Evolutionary conservation across 371 early-diverging fungal species (phyloP).

Genomic region (Chytridium lagenaria): DNA sequence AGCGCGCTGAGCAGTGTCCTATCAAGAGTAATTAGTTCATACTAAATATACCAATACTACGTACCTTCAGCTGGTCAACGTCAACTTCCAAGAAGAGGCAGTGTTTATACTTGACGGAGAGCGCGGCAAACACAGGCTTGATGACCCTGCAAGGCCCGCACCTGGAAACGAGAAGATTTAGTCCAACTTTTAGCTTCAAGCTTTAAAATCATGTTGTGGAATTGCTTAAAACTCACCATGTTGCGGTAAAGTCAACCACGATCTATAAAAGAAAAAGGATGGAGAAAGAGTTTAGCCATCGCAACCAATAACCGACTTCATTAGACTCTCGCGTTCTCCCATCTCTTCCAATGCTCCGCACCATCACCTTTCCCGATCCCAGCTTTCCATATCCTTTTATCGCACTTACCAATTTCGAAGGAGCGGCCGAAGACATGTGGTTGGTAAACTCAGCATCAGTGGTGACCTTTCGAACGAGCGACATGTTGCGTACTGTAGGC

Average conservation of each 20-base stretch:
- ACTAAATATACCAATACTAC: not conserved
- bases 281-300: not conserved
- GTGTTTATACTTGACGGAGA: conserved; percentile 36
- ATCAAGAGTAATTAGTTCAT: not conserved
- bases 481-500: conserved; percentile 27
- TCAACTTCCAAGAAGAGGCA: conserved; percentile 47
- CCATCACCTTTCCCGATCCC: not conserved
- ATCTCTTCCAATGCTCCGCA: no score
- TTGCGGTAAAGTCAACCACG: conserved; percentile 51
- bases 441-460: conserved; percentile 36
- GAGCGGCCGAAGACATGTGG: conserved; percentile 28
- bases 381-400: not conserved
- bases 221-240: conserved; percentile 37
- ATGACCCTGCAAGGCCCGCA: conserved; percentile 13
- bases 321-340: no score
- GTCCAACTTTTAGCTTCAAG: not conserved
- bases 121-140: conserved; percentile 26
- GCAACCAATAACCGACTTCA: no score
- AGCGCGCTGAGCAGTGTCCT: conserved; percentile 41
- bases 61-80: conserved; percentile 51
- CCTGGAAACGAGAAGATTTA: conserved; percentile 21
- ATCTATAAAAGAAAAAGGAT: conserved; percentile 27
- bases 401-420: conserved; percentile 40
- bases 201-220: conserved; percentile 24
- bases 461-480: conserved; percentile 38